Base-by-base conservation (phyloP, 2,329 filamentous ascomycete species). In the Fusarium haematococcum region DNA sequence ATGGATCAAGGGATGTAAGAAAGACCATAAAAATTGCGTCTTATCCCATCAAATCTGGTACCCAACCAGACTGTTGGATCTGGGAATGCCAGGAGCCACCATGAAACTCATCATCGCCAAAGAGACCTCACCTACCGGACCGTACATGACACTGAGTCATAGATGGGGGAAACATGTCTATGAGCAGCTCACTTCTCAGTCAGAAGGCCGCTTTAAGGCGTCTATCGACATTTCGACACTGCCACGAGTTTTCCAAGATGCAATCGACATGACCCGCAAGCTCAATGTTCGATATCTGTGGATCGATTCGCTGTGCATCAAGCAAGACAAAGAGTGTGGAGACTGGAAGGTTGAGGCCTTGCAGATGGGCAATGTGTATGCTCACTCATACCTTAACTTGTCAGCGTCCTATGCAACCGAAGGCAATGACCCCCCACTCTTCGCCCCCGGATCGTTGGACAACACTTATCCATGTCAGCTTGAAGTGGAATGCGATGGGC, bases 241-340 rank as follows among this genome's bases (percentile, higher is more conserved):
- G 14, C 65, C 61, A 13, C 27, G 13, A 32, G 33, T 27, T 9
- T 79, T 81, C 11, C 68, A 63, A 25, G 78, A 82, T 41, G 77
- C 79, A 2, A 75, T 83, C 33, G n/a, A 27, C 0, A 63, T 82
- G 6, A 71, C 78, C 6, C 72, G 74, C 2, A 33, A 60, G 5
- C 75, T 82, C 4, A 58, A 64, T 0, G 32, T 81, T 10, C 43
- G 50, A 1, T 82, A 80, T 57, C 35, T 83, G 1, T 83, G 81
- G 81, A 80, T 82, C 32, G 79, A 83, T 68, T 77, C 79, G 5
- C 54, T 82, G 0, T 83, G 81, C 45, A 82, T 83, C 10, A 54
- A 80, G 18, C 81, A 83, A 39, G 75, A 77, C 11, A 20, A 54
- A 9, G 65, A 54, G 11, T 35, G 27, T 5, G 18, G 23, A 32